Evolutionary conservation across 2,329 filamentous ascomycete genomes (phyloP), one percentile per base, ranked within the genome.

Genomic region (Xylaria sp.): DNA sequence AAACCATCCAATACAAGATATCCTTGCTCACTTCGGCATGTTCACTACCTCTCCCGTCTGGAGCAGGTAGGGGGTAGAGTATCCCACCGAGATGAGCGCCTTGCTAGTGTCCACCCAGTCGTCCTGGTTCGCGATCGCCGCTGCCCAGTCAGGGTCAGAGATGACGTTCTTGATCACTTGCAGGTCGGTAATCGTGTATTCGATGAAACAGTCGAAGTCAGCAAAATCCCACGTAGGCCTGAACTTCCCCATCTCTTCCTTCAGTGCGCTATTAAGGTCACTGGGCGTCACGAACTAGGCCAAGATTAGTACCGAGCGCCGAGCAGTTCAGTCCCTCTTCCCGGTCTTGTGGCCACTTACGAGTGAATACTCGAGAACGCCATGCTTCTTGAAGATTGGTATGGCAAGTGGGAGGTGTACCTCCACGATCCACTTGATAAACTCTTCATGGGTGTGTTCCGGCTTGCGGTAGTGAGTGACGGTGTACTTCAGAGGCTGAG

Each of bases 351-450:
- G 46, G 46, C 46, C 20, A 72, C 76, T 61, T 13, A 78, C 76
- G 6, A 79, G 75, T 12, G 73, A 72, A 56, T 79, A 78, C 0
- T 62, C 59, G 5, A 75, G 46, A 9, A 76, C 68, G 1, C 75
- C 74, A 57, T 76, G 65, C 59, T 69, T 78, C 60, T 76, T 76
- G 68, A 79, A 77, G 25, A 77, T 56, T 7, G 74, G 73, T 8
- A 78, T 70, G 28, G 74, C 78, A 48, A 75, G 65, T 20, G 74
- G 74, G 12, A 78, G 59, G 56, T 80, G 78, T 39, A 73, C 72
- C n/a, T 78, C 70, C 15, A 74, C 70, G 12, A 79, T 74, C 76
- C 74, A 79, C 41, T 78, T 76, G 52, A 79, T 76, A 63, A 80
- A 79, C 28, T 59, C 75, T 56, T 79, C 75, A 59, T 79, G 78